phyloP scores from a whole-genome alignment of 1,284 basidiomycete species.

The Termitomyces sp. region DNA sequence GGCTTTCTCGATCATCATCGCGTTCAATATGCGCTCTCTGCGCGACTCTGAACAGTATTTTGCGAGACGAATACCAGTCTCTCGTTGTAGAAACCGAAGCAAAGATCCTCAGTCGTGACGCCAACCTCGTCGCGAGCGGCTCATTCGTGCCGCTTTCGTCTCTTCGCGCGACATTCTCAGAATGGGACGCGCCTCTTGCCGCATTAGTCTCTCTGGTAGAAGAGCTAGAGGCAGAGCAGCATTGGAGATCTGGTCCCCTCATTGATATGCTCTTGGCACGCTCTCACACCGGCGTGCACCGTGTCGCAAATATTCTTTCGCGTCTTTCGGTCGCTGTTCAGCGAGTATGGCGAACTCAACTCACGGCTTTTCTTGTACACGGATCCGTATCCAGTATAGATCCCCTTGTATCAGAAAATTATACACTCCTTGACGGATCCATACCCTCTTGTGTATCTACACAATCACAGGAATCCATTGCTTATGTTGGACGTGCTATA shows the following conservation, averaged over 20 bases:
- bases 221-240: slow-evolving; percentile 48
- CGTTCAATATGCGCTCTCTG: slow-evolving; percentile 76
- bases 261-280: slow-evolving; percentile 71
- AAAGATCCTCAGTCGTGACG: slow-evolving; percentile 68
- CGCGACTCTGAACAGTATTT: slow-evolving; percentile 64
- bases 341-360: slow-evolving; percentile 72
- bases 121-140: slow-evolving; percentile 64
- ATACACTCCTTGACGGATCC: slow-evolving; percentile 53
- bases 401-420: slow-evolving; percentile 53
- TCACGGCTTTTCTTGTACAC: slow-evolving; percentile 75
- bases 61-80: slow-evolving; percentile 76
- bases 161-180: slow-evolving; percentile 73
- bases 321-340: slow-evolving; percentile 70
- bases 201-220: slow-evolving; percentile 61
- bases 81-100: slow-evolving; percentile 77
- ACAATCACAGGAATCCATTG: slow-evolving; percentile 73
- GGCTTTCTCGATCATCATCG: slow-evolving; percentile 56
- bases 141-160: slow-evolving; percentile 81
- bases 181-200: slow-evolving; percentile 79
- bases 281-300: slow-evolving; percentile 71
- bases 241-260: slow-evolving; percentile 69
- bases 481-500: slow-evolving; percentile 84
- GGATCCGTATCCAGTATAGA: slow-evolving; percentile 60
- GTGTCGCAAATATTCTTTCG: slow-evolving; percentile 65
- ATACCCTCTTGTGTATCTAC: slow-evolving; percentile 71